phyloP scores from a whole-genome alignment of 495 filamentous ascomycete genomes.

The Chaetomium fimeti region DNA sequence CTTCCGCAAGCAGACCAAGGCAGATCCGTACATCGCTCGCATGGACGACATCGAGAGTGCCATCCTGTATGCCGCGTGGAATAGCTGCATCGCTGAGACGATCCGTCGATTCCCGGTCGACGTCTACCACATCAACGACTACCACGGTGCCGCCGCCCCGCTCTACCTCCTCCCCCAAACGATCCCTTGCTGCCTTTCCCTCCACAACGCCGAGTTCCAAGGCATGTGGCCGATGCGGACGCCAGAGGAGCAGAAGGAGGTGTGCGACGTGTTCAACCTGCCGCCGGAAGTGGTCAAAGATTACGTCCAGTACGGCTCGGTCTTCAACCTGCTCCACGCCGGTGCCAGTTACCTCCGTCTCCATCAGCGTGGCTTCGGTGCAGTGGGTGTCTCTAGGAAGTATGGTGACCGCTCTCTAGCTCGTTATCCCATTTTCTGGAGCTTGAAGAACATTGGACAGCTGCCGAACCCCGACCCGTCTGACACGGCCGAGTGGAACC shows the following conservation, averaged over 20 bases:
- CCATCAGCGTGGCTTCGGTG: conserved; percentile 72
- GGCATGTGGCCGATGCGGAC: conserved; percentile 73
- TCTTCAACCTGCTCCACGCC: conserved; percentile 72
- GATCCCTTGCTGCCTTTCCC: conserved; percentile 56
- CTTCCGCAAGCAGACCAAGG: conserved; percentile 66
- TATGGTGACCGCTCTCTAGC: conserved; percentile 74
- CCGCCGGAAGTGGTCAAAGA: conserved; percentile 48
- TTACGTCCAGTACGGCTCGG: conserved; percentile 68
- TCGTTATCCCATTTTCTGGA: conserved; percentile 77
- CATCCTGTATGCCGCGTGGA: conserved; percentile 74
- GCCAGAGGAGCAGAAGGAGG: conserved; percentile 63
- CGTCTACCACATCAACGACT: conserved; percentile 80
- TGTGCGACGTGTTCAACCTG: conserved; percentile 70
- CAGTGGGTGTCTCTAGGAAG: conserved; percentile 71
- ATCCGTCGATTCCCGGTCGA: conserved; percentile 63
- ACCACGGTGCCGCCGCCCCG: conserved; percentile 71
- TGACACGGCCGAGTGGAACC: conserved; percentile 68
- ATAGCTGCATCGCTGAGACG: conserved; percentile 64
- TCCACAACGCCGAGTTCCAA: conserved; percentile 66
- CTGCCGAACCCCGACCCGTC: conserved; percentile 75
- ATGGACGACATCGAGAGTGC: conserved; percentile 75
- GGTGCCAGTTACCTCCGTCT: conserved; percentile 71
- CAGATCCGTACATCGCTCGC: conserved; percentile 66
- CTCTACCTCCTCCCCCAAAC: conserved; percentile 65
- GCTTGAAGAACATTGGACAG: conserved; percentile 65